Conservation (phyloP, 2,329 filamentous ascomycete species). For the Venturia carpophila region DNA sequence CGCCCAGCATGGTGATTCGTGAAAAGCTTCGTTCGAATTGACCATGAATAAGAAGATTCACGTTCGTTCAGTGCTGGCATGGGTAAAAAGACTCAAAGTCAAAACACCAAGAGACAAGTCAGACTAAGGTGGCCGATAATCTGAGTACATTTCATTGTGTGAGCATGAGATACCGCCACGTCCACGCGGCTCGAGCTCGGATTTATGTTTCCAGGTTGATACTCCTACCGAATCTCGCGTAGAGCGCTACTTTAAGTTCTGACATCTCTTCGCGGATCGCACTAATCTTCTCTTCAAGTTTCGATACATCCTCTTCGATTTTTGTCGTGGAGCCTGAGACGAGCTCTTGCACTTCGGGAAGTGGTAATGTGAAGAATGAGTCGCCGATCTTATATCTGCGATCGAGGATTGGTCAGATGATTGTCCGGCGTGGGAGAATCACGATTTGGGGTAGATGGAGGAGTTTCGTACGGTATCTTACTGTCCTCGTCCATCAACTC, state of each 20-base stretch:
- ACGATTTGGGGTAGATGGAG: not conserved
- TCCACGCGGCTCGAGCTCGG: not conserved
- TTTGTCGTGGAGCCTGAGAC: conserved; percentile 62
- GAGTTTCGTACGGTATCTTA: conserved; percentile 65
- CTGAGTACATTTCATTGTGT: not conserved
- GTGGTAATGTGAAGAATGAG: conserved; percentile 80
- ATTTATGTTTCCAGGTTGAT: conserved; percentile 87
- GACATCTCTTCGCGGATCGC: conserved; percentile 78
- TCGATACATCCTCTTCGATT: conserved; percentile 68
- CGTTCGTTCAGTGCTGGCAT: not conserved
- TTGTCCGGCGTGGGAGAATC: not conserved
- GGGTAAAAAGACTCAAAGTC: too few species aligned
- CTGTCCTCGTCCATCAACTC: conserved; percentile 95
- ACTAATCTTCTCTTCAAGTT: conserved; percentile 68
- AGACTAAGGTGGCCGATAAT: not conserved
- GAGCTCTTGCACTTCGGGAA: conserved; percentile 80
- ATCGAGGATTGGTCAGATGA: conserved; percentile 16
- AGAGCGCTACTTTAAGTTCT: conserved; percentile 81
- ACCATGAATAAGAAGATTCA: not conserved
- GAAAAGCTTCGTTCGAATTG: not conserved
- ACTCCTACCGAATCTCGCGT: conserved; percentile 89
- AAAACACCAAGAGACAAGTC: not conserved
- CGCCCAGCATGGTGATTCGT: not conserved
- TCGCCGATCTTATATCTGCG: conserved; percentile 91
- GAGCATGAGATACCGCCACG: not conserved